Base-by-base conservation (phyloP, 306 rosid genomes). In the Glycine latifolia region DNA sequence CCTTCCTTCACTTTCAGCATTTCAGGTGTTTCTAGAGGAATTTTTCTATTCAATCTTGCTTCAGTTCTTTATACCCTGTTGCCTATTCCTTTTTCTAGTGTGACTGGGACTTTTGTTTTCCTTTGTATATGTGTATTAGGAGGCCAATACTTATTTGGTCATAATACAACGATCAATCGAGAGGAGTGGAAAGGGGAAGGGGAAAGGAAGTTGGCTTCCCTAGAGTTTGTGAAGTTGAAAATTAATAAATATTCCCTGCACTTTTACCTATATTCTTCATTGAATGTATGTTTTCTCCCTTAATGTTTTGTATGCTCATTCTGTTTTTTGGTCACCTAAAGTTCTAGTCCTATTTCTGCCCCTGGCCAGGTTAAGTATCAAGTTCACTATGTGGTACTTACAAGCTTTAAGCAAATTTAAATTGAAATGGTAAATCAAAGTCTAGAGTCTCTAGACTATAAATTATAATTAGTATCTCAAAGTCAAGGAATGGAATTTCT, bases 1-100 rank as follows among this genome's bases (percentile, higher is more conserved):
- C 99, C 99, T 82, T 86, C 99, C 78, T 92, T 95, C 83, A 92
- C 99, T 76, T 87, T 89, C 85, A 90, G 82, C 84, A 72, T 95
- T 86, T 91, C 99, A 89, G 99, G 99, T 95, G 75, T 60, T 69
- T 73, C 62, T 72, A 11, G 67, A 58, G 53, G 79, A 81, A 33
- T 48, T 81, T 75, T 16, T 73, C 54, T 53, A 26, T 68, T 68
- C 79, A 46, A 37, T 78, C 65, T 75, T 39, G 9, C 52, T 73
- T 59, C 14, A 31, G 43, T 59, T 60, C 49, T 65, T 43, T 61
- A 26, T 60, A 16, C 53, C 14, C 17, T 37, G 41, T 65, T 55
- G 31, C 31, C 31, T 26, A 26, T 26, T 26, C 31, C 31, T 26
- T 26, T 26, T 26, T 26, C 1, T 26, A 26, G 31, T 26, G 31